Percentiles rank a stretch among this genome's conserved stretches.
phyloP scores from a whole-genome alignment of 352 stramenopile genomes.

The Globisporangium cederbergense region DNA sequence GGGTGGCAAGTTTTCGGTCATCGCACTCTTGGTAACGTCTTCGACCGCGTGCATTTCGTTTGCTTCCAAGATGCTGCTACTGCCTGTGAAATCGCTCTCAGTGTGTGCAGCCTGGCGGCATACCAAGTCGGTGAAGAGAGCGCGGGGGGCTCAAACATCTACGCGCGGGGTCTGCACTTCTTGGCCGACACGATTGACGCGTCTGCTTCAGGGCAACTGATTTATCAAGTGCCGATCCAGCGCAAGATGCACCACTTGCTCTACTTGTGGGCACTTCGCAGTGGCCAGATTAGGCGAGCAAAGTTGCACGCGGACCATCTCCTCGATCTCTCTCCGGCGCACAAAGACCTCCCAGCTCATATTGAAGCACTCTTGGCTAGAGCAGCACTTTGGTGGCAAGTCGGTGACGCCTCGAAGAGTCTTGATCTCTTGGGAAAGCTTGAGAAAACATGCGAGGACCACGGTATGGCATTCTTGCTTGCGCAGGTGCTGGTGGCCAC shows the following conservation, averaged over 20 bases:
- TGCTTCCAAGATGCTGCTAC: slow-evolving; percentile 58
- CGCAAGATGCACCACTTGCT: slow-evolving; percentile 48
- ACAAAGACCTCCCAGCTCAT: slow-evolving; percentile 42
- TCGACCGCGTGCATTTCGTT: slow-evolving; percentile 43
- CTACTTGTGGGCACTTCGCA: slow-evolving; percentile 46
- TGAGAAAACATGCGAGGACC: slow-evolving; percentile 36
- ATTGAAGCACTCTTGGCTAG: slow-evolving; percentile 40
- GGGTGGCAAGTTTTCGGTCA: slow-evolving; percentile 54
- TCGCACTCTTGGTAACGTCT: slow-evolving; percentile 39
- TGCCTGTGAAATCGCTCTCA: slow-evolving; percentile 42
- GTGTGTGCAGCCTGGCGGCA: slow-evolving; percentile 46
- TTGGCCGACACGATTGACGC: slow-evolving; percentile 26
- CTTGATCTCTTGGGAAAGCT: slow-evolving; percentile 39
- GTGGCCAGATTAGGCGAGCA: slow-evolving; percentile 36
- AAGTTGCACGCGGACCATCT: slow-evolving; percentile 43
- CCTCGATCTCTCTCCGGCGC: slow-evolving; percentile 37
- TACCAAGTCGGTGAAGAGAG: slow-evolving; percentile 10
- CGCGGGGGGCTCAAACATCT: slow-evolving; percentile 20
- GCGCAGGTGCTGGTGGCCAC: slow-evolving; percentile 49
- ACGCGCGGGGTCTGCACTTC: slow-evolving; percentile 30
- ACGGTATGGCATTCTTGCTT: slow-evolving; percentile 41
- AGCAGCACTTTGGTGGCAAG: slow-evolving; percentile 27
- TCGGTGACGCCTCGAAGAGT: slow-evolving; percentile 33
- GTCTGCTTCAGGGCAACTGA: slow-evolving; percentile 19
- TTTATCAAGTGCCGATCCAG: slow-evolving; percentile 39